Percentiles rank a stretch among this genome's conserved stretches.
These are phyloP conservation scores for Arthrobotrys sphaeroides DNA, from an alignment of 2,329 filamentous ascomycete genomes.

Conservation along the genomic window DNA sequence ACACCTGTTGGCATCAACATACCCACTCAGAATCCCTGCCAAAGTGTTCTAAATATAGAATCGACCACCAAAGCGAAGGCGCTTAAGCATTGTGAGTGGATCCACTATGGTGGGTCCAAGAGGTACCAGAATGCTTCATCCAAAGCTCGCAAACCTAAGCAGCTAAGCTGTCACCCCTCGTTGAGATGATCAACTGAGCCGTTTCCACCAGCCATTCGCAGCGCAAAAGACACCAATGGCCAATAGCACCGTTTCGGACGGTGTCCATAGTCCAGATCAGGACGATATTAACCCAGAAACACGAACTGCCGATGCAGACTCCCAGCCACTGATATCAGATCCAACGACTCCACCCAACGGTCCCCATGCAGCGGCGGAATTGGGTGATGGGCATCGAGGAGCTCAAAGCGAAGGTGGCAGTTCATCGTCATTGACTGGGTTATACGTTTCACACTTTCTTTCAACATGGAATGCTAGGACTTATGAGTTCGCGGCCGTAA, in stretches of 20 bases:
- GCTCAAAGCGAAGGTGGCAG: background rate
- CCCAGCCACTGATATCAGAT: conserved; percentile 22
- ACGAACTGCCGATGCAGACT: conserved; percentile 12
- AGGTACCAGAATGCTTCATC: conserved; percentile 1
- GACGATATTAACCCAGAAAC: conserved; percentile 10
- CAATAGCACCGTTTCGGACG: background rate
- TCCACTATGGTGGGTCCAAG: background rate
- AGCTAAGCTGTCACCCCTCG: background rate
- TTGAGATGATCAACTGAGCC: background rate
- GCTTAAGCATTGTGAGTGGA: conserved; percentile 37
- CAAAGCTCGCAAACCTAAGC: too few species aligned
- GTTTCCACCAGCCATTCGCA: conserved; percentile 11
- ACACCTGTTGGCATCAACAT: background rate
- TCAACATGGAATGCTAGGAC: conserved; percentile 69
- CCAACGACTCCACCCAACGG: background rate
- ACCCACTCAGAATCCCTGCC: background rate
- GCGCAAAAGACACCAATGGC: background rate
- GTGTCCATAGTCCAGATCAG: background rate
- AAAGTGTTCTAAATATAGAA: conserved; percentile 31
- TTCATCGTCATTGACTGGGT: conserved; percentile 57
- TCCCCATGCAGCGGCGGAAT: background rate
- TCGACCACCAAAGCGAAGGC: conserved; percentile 23
- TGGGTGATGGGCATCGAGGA: conserved; percentile 1
- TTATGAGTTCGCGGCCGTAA: conserved; percentile 68
- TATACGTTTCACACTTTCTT: conserved; percentile 67